Percentiles rank a stretch among this genome's conserved stretches.
phyloP scores from a whole-genome alignment of 495 filamentous ascomycete genomes.

The Gamarada debralockiae region DNA sequence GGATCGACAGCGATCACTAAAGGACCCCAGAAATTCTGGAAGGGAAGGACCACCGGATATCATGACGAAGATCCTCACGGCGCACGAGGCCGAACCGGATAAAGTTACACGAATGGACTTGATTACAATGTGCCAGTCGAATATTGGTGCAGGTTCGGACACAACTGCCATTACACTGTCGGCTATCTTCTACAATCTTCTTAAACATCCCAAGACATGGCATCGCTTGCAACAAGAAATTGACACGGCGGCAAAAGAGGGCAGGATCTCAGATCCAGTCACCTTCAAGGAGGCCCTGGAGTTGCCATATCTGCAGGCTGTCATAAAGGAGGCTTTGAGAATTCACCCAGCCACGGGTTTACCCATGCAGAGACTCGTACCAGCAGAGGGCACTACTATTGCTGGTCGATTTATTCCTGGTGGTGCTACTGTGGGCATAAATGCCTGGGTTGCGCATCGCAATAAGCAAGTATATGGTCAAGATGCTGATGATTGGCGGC shows the following conservation, averaged over 20 bases:
- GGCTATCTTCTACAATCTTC: slow-evolving; percentile 46
- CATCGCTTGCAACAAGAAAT: slow-evolving; percentile 42
- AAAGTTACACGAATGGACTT: slow-evolving; percentile 47
- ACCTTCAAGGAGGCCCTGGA: slow-evolving; percentile 48
- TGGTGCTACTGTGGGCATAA: slow-evolving; percentile 52
- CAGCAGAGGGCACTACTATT: slow-evolving; percentile 45
- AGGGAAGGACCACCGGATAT: slow-evolving; percentile 33
- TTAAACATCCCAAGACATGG: slow-evolving; percentile 34
- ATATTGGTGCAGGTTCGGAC: slow-evolving; percentile 53
- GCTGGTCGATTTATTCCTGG: slow-evolving; percentile 46
- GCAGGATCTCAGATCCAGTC: slow-evolving; percentile 23
- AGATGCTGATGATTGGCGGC: slow-evolving; percentile 37
- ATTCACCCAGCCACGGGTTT: slow-evolving; percentile 52
- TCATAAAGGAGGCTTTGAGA: slow-evolving; percentile 61
- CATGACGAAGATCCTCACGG: slow-evolving; percentile 40
- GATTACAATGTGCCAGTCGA: slow-evolving; percentile 44
- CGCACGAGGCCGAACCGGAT: slow-evolving; percentile 41
- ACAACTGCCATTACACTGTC: slow-evolving; percentile 50
- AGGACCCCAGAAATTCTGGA: slow-evolving; percentile 6
- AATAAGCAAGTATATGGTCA: slow-evolving; percentile 43
- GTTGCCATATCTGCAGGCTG: slow-evolving; percentile 59
- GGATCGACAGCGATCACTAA: slow-evolving; percentile 25
- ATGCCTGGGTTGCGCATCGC: slow-evolving; percentile 48
- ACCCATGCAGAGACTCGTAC: slow-evolving; percentile 54
- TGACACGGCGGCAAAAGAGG: slow-evolving; percentile 29